Conservation (phyloP, 2,329 filamentous ascomycete species). For the Penicillium sp. region DNA sequence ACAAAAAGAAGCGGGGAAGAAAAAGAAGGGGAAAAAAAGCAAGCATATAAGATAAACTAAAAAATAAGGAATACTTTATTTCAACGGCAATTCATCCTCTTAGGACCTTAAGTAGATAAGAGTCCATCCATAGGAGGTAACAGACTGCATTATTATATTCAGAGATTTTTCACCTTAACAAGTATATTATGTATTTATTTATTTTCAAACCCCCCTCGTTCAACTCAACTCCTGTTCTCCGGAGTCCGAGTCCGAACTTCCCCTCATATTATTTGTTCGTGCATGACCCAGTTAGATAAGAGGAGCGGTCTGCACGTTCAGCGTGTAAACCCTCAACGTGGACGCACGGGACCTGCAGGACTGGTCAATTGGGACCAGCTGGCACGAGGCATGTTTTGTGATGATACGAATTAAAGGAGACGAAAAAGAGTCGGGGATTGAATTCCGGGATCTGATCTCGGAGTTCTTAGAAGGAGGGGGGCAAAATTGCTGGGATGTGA, state of each 20-base stretch:
- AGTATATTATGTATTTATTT: background rate
- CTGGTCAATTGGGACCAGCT: background rate
- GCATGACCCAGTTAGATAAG: background rate
- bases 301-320: constrained; percentile 9
- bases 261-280: background rate
- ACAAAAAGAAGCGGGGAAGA: background rate
- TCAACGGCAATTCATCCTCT: constrained; percentile 7
- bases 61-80: constrained; percentile 17
- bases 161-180: background rate
- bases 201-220: background rate
- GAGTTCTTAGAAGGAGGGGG: background rate
- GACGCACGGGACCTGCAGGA: constrained; percentile 6
- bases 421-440: background rate
- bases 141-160: background rate
- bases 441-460: background rate
- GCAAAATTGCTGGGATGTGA: background rate
- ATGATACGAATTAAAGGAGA: background rate
- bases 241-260: background rate
- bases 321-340: background rate
- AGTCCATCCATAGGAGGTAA: background rate
- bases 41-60: background rate
- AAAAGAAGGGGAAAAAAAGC: background rate
- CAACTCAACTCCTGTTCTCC: background rate
- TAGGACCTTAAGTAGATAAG: background rate
- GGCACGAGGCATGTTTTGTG: background rate